Evolutionary conservation across 1,139 yeast species (phyloP).

Genomic region (Arxiozyma slooffiae): DNA sequence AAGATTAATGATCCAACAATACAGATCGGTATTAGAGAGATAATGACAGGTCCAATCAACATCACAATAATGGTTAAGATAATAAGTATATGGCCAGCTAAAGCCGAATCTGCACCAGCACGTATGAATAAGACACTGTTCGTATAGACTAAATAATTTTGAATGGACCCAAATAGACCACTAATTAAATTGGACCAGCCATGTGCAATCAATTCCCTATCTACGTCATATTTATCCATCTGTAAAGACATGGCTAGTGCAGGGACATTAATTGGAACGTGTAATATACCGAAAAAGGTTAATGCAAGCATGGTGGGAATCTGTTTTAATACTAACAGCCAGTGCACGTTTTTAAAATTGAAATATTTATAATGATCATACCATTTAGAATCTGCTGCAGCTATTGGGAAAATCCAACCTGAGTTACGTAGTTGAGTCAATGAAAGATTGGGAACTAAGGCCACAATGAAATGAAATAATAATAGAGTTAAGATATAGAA

Average conservation of each 20-base stretch:
- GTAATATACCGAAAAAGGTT: slow-evolving; percentile 89
- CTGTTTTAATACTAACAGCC: slow-evolving; percentile 58
- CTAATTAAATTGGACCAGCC: slow-evolving; percentile 86
- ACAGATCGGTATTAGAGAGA: slow-evolving; percentile 88
- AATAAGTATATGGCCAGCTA: slow-evolving; percentile 83
- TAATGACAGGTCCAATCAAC: slow-evolving; percentile 84
- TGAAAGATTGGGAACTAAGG: slow-evolving; percentile 55
- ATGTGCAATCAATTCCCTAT: slow-evolving; percentile 87
- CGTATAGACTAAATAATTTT: slow-evolving; percentile 88
- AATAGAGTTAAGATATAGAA: slow-evolving; percentile 66
- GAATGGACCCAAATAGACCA: slow-evolving; percentile 79
- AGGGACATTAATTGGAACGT: slow-evolving; percentile 95
- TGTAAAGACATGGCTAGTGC: slow-evolving; percentile 88
- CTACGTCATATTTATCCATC: slow-evolving; percentile 75
- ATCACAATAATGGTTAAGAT: slow-evolving; percentile 69
- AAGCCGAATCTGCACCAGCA: slow-evolving; percentile 85
- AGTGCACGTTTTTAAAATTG: slow-evolving; percentile 59
- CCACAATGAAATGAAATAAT: slow-evolving; percentile 58
- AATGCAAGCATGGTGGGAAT: slow-evolving; percentile 91
- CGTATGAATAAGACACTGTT: slow-evolving; percentile 83
- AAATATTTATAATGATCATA: slow-evolving; percentile 70
- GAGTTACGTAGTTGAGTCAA: slow-evolving; percentile 49
- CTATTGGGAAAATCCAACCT: slow-evolving; percentile 70
- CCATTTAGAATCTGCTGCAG: slow-evolving; percentile 72
- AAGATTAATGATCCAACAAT: slow-evolving; percentile 91